Base-by-base conservation (phyloP, 78 protist genomes). In the Paulinella micropora region DNA sequence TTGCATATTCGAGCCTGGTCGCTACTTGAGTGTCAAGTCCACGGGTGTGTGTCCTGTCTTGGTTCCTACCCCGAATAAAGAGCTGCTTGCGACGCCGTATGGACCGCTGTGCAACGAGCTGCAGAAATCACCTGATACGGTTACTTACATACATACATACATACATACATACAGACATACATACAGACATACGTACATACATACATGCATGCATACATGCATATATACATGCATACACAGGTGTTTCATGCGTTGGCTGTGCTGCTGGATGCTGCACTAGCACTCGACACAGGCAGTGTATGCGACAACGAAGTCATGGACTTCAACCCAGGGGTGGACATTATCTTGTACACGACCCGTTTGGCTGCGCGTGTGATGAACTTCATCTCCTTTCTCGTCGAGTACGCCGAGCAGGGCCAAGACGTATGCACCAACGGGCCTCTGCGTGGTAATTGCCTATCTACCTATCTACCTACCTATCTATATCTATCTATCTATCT, bases 101-200 rank as follows among this genome's bases (percentile, higher is more conserved):
- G 92, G 91, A 1, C 89, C 89, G 34, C 51, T 92, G 29, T 41
- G 89, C 29, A 89, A 92, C 87, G 93, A 92, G 86, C 40, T 92
- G 29, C 34, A 31, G 1, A 81, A 29, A 15, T 77, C 90, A 2
- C 91, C 93, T 0, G 34, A 40, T 4, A 36, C 64, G 1, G 1
- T 87, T n/a, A n/a, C n/a, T n/a, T n/a, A n/a, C n/a, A n/a, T n/a
- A n/a, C n/a, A n/a, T n/a, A n/a, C n/a, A n/a, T n/a, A n/a, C n/a
- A n/a, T n/a, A n/a, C n/a, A n/a, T n/a, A n/a, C n/a, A n/a, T n/a
- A n/a, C n/a, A n/a, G n/a, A n/a, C n/a, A n/a, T n/a, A n/a, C n/a
- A n/a, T n/a, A n/a, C n/a, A n/a, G n/a, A n/a, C n/a, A n/a, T n/a
- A n/a, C n/a, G n/a, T n/a, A n/a, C n/a, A n/a, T n/a, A n/a, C n/a